phyloP scores from a whole-genome alignment of 139 green algal species.

The Marvania coccoides region DNA sequence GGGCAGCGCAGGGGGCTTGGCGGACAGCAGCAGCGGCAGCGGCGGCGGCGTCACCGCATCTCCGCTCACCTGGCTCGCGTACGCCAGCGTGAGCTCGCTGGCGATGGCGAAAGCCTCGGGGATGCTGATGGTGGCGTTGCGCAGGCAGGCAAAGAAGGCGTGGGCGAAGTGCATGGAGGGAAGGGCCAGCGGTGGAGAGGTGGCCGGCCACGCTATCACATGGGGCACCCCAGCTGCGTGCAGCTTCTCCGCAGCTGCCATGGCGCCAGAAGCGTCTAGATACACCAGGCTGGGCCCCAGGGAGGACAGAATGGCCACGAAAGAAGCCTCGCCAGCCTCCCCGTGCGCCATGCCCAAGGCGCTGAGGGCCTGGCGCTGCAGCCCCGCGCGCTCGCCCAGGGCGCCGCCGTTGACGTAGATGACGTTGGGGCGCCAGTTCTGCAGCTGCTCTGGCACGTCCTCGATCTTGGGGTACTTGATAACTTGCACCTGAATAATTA shows the following conservation, averaged over 20 bases:
- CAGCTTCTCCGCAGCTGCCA: neutral
- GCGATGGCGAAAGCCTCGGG: conserved; percentile 63
- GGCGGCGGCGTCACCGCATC: conserved; percentile 15
- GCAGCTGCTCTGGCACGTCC: conserved; percentile 28
- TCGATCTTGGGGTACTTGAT: conserved; percentile 30
- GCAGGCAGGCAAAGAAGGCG: conserved; percentile 55
- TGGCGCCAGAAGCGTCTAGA: neutral
- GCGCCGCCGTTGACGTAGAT: conserved; percentile 44
- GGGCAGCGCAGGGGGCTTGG: conserved; percentile 38
- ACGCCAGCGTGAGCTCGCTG: conserved; percentile 19
- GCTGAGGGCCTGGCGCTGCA: conserved; percentile 20
- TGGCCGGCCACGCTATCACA: conserved; percentile 46
- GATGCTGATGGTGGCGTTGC: conserved; percentile 21
- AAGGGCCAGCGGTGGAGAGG: conserved; percentile 21
- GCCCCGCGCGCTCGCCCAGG: neutral
- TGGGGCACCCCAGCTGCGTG: conserved; percentile 5
- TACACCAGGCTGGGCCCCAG: neutral
- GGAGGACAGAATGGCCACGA: neutral
- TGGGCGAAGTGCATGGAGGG: conserved; percentile 52
- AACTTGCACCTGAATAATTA: conserved; percentile 36
- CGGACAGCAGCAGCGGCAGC: conserved; percentile 41
- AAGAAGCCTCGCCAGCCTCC: too few relatives aligned
- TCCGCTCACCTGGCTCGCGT: conserved; percentile 18
- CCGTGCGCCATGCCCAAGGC: neutral
- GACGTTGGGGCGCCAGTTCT: conserved; percentile 36